A percentile compares a stretch with the other conserved stretches of the same genome.
These are phyloP conservation scores for Aureobasidium subglaciale DNA, from an alignment of 2,329 filamentous ascomycete genomes.

Conservation along the genomic window DNA sequence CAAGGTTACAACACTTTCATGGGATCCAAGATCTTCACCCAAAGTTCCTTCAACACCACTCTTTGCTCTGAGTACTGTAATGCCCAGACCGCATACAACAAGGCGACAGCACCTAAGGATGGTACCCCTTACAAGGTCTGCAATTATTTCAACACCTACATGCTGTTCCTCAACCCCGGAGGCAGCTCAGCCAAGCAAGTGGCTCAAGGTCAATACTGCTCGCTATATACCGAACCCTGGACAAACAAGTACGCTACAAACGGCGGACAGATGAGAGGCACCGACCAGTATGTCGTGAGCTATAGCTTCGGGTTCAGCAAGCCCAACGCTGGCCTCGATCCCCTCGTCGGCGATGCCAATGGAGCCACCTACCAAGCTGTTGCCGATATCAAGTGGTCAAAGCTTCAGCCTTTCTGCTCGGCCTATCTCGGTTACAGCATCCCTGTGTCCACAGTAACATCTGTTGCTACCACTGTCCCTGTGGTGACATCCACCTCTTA, in stretches of 20 bases:
- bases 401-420: conserved; percentile 17
- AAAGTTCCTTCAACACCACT: no score
- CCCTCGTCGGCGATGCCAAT: not conserved
- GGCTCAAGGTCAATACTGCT: conserved; percentile 18
- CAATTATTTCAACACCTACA: conserved; percentile 4
- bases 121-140: no score
- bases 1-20: no score
- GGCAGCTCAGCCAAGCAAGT: conserved; percentile 7
- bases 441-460: no score
- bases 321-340: not conserved
- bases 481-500: no score
- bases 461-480: no score
- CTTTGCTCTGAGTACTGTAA: no score
- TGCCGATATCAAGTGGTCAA: conserved; percentile 4
- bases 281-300: conserved; percentile 12
- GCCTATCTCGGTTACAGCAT: conserved; percentile 16
- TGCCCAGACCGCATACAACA: no score
- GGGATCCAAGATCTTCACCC: no score
- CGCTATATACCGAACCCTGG: conserved; percentile 17
- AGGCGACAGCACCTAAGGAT: not conserved
- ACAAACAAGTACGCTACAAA: conserved; percentile 18
- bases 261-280: conserved; percentile 13
- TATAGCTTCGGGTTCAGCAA: conserved; percentile 16
- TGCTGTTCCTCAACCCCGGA: not conserved
- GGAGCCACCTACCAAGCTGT: conserved; percentile 12